Evolutionary conservation across 345 rosid species (phyloP), one percentile per base, ranked within the genome.

Genomic region (Aquilaria yunnanensis): DNA sequence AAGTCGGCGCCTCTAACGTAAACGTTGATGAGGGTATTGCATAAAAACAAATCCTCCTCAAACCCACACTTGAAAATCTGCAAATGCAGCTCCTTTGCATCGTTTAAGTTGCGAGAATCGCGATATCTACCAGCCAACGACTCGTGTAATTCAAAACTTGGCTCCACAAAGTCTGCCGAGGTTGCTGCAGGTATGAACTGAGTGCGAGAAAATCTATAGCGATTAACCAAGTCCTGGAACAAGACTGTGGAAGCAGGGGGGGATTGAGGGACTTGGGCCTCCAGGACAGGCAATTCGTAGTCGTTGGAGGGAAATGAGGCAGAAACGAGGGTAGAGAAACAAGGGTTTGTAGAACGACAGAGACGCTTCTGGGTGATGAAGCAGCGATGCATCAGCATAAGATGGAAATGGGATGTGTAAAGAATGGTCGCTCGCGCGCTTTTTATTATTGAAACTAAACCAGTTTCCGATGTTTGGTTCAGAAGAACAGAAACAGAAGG

Each of bases 11-110:
- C 69, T 69, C 75, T 72, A 0, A 70, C 70, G 47, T 82, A 83
- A 1, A 72, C 64, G 69, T 85, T 87, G 46, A 92, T 75, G 57
- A 85, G 88, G 54, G 89, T 75, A 68, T 92, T 92, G 67, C 87
- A 74, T 45, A 81, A 61, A 73, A 82, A 92, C 63, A 87, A 59
- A 74, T 89, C 84, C 30, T 54, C 63, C 41, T 47, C 66, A 62
- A 85, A 73, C 61, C 92, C 92, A 71, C 60, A 32, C 62, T 83
- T 92, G 56, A 78, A 60, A 61, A 72, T 51, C 31, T 66, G 77
- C 67, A 76, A 70, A 72, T 85, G 95, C 34, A 82, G 70, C 58
- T 67, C 62, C 51, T 72, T 70, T 29, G 86, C 87, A 66, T 80
- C 87, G 12, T 32, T 64, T 14, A 54, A 32, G 76, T 69, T 51